A percentile compares a stretch with the other conserved stretches of the same genome.
Evolutionary conservation across 2,329 filamentous ascomycete species (phyloP).

Genomic region (Claviceps pusilla): DNA sequence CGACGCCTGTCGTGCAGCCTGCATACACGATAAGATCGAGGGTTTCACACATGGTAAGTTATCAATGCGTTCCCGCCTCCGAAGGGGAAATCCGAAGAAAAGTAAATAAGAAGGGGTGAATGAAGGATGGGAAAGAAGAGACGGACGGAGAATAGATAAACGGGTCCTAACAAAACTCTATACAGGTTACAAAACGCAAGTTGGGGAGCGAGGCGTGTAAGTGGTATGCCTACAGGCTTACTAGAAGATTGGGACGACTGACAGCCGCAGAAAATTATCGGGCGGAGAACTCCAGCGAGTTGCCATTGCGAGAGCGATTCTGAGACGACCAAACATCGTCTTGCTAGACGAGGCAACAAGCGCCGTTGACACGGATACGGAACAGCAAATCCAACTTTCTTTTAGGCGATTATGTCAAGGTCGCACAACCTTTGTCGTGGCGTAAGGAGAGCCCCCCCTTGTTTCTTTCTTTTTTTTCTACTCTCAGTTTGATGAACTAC

Average conservation of each 20-base stretch:
- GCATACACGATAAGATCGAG: conserved; percentile 43
- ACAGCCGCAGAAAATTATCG: conserved; percentile 38
- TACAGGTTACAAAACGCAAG: conserved; percentile 32
- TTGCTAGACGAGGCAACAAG: conserved; percentile 37
- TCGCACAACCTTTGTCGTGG: conserved; percentile 53
- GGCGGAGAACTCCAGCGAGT: conserved; percentile 36
- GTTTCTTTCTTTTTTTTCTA: no score
- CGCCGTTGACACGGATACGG: conserved; percentile 29
- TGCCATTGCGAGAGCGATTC: conserved; percentile 27
- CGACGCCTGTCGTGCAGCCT: conserved; percentile 38
- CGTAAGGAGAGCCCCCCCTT: conserved; percentile 24
- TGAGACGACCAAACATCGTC: conserved; percentile 15
- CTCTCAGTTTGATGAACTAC: no score
- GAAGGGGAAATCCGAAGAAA: background rate
- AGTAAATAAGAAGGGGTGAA: background rate
- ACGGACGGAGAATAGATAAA: no score
- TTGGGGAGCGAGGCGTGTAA: conserved; percentile 36
- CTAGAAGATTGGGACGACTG: conserved; percentile 5
- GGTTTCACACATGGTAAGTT: conserved; percentile 33
- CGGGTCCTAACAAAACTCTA: background rate
- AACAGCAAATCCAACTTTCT: conserved; percentile 49
- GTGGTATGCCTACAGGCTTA: conserved; percentile 6
- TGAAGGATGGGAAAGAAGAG: background rate
- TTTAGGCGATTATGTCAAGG: conserved; percentile 42
- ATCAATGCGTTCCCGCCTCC: no score